A percentile compares a stretch with the other conserved stretches of the same genome.
These are phyloP conservation scores for Leccinum uliginosum DNA, from an alignment of 768 basidiomycete genomes.

Conservation along the genomic window DNA sequence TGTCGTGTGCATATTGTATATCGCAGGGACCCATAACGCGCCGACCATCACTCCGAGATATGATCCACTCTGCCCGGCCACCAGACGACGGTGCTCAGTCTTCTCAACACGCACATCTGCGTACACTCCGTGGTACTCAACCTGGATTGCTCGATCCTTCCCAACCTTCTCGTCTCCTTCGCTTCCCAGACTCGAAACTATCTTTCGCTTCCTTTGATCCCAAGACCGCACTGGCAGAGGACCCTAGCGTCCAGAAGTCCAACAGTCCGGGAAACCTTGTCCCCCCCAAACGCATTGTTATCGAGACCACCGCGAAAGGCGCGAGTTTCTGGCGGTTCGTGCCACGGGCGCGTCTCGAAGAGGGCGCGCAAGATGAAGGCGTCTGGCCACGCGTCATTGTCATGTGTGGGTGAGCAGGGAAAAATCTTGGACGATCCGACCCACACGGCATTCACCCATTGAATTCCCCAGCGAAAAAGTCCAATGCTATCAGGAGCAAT, in stretches of 20 bases:
- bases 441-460: slow-evolving; percentile 8
- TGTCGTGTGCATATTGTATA: too few relatives aligned
- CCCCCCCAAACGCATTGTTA: slow-evolving; percentile 66
- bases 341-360: slow-evolving; percentile 57
- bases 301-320: slow-evolving; percentile 59
- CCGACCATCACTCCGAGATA: background rate
- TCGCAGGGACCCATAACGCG: background rate
- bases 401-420: slow-evolving; percentile 59
- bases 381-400: slow-evolving; percentile 63
- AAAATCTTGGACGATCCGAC: slow-evolving; percentile 1
- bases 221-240: slow-evolving; percentile 48
- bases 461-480: slow-evolving; percentile 39
- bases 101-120: slow-evolving; percentile 11
- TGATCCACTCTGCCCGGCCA: slow-evolving; percentile 8
- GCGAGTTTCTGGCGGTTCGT: slow-evolving; percentile 72
- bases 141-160: slow-evolving; percentile 67
- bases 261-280: slow-evolving; percentile 44
- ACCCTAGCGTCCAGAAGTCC: slow-evolving; percentile 37
- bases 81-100: slow-evolving; percentile 4
- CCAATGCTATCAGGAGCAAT: slow-evolving; percentile 67
- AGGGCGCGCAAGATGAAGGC: slow-evolving; percentile 62
- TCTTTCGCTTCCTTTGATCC: slow-evolving; percentile 76
- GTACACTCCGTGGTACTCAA: slow-evolving; percentile 35
- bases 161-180: slow-evolving; percentile 60
- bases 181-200: slow-evolving; percentile 52